Evolutionary conservation across 371 early-diverging fungal genomes (phyloP).

Genomic region (Mucor lusitanicus): DNA sequence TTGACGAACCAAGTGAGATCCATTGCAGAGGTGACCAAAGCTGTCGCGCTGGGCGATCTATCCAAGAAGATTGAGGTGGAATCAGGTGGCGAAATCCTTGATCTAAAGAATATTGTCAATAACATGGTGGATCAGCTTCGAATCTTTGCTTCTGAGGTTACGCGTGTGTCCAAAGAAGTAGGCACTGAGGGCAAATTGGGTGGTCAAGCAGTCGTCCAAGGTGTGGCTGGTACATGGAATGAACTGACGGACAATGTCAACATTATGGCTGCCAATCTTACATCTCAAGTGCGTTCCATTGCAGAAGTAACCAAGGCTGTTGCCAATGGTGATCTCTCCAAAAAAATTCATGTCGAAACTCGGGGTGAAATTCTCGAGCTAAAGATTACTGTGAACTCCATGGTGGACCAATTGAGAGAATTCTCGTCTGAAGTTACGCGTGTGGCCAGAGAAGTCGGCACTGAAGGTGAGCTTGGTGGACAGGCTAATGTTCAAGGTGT

Average conservation of each 20-base stretch:
- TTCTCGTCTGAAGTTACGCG: constrained; percentile 54
- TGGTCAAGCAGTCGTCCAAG: no score
- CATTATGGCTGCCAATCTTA: constrained; percentile 47
- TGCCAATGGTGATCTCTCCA: constrained; percentile 33
- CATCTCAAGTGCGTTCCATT: constrained; percentile 55
- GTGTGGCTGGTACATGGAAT: no score
- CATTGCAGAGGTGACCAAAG: constrained; percentile 56
- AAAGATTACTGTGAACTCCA: constrained; percentile 39
- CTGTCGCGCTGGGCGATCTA: constrained; percentile 61
- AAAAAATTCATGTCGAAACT: constrained; percentile 42
- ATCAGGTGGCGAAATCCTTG: constrained; percentile 66
- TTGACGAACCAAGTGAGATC: constrained; percentile 54
- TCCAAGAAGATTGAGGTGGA: constrained; percentile 64
- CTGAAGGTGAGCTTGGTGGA: constrained; percentile 51
- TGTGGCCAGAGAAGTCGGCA: constrained; percentile 51
- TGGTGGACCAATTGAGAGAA: constrained; percentile 32
- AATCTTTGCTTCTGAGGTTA: constrained; percentile 45
- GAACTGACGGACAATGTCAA: constrained; percentile 42
- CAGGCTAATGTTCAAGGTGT: constrained; percentile 60
- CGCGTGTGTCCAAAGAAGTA: no score
- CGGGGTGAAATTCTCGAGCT: constrained; percentile 39
- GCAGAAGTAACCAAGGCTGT: constrained; percentile 58
- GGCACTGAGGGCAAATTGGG: no score
- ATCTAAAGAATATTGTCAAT: constrained; percentile 66
- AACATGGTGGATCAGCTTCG: constrained; percentile 56